Evolutionary conservation across 2,329 filamentous ascomycete species (phyloP), one percentile per base, ranked within the genome.

Genomic region (Claviceps sp.): DNA sequence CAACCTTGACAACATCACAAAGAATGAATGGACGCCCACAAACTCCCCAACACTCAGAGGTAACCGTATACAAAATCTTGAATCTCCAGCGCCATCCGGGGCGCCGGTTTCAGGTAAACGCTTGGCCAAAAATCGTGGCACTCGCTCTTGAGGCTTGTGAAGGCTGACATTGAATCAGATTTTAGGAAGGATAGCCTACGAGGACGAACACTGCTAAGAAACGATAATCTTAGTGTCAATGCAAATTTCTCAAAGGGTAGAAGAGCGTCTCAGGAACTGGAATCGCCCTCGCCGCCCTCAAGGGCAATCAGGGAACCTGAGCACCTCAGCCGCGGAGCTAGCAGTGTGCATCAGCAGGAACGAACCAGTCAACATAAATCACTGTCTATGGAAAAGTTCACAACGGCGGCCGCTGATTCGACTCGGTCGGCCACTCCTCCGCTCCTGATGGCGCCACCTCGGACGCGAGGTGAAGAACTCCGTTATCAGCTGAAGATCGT

Each of bases 1-100:
- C 57, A 69, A 64, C 44, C 62, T 75, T 47, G 72, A 77, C 40
- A 67, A 68, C 11, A 59, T 72, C 20, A 62, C 67, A 47, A 67
- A 66, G 47, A 59, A 62, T 26, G 62, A 67, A 22, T 61, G 62
- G 42, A 48, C 53, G 38, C 50, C 66, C 3, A 68, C 64, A 29
- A 66, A 73, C 37, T 56, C 66, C 4, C 58, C 72, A 2, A 68
- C 68, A 1, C 56, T 78, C 4, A 64, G 68, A 2, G 66, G 68
- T 20, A 72, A 67, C 39, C 68, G 77, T 13, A 73, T 81, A 17
- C 77, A 79, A 54, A 79, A 68, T 53, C 63, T 82, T 2, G 76
- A 82, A 57, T 78, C 78, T 0, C 77, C 77, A 1, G 62, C 71
- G 17, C 65, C 67, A 2, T 69, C 75, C 0, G 64, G 73, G 54